A percentile compares a stretch with the other conserved stretches of the same genome.
Conservation (phyloP, 805 yeast species). For the Metschnikowia matae region DNA sequence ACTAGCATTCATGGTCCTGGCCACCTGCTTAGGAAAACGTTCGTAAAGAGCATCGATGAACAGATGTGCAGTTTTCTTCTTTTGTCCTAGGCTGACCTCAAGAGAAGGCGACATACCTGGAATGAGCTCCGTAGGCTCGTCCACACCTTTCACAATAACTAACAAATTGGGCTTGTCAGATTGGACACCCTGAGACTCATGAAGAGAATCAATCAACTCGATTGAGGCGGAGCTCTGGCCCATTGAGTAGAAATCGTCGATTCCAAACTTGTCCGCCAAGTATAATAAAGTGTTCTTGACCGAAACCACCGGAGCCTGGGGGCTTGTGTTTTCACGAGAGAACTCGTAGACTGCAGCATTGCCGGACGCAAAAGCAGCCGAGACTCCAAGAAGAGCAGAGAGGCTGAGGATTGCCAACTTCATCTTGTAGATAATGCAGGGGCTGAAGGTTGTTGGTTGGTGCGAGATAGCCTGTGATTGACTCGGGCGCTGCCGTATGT, state of each 20-base stretch:
- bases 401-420: slow-evolving; percentile 16
- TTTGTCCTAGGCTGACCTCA: slow-evolving; percentile 13
- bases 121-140: slow-evolving; percentile 29
- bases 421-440: slow-evolving; percentile 9
- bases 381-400: slow-evolving; percentile 10
- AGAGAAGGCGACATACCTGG: slow-evolving; percentile 20
- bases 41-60: slow-evolving; percentile 15
- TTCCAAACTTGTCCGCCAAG: slow-evolving; percentile 44
- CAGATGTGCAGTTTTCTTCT: slow-evolving; percentile 7
- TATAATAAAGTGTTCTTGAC: slow-evolving; percentile 35
- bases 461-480: neutral
- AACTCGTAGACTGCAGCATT: slow-evolving; percentile 18
- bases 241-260: slow-evolving; percentile 33
- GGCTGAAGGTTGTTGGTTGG: slow-evolving; percentile 1
- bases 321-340: slow-evolving; percentile 1
- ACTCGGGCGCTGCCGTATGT: slow-evolving; percentile 8
- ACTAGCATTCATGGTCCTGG: slow-evolving; percentile 7
- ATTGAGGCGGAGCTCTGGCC: slow-evolving; percentile 25
- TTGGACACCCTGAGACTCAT: slow-evolving; percentile 7
- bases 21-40: slow-evolving; percentile 20
- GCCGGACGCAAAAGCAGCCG: slow-evolving; percentile 13
- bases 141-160: slow-evolving; percentile 41
- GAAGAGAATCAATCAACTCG: slow-evolving; percentile 23
- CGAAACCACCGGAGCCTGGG: slow-evolving; percentile 10
- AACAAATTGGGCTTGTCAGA: slow-evolving; percentile 29